Base-by-base conservation (phyloP, 768 basidiomycete species). In the Auriscalpium vulgare region DNA sequence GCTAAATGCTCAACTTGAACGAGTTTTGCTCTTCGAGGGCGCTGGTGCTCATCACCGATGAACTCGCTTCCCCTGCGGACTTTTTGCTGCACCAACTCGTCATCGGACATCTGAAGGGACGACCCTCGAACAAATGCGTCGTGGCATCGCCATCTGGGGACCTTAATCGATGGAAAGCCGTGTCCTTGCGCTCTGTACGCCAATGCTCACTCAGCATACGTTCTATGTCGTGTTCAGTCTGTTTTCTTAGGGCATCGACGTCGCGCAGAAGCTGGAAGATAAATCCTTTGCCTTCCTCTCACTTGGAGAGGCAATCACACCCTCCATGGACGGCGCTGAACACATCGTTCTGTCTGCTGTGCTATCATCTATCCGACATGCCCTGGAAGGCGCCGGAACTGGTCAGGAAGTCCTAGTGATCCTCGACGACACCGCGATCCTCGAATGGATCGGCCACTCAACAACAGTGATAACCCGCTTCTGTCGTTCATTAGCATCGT, bases 381-480 rank as follows among this genome's bases (percentile, higher is more conserved):
- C 64, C 8, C 52, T 64, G 29, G 29, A 29, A 29, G 29, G 5
- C 29, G 29, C 29, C 29, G 29, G 29, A 29, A 29, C 29, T 5
- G 29, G 29, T 29, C 29, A 29, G 29, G 29, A 29, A 29, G 29
- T 29, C 10, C 68, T 88, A 11, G 73, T 91, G 19, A 78, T 91
- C 46, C 63, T 91, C n/a, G 89, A 91, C 59, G 86, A 87, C 53
- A 71, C 88, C 45, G 68, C 84, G 0, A 73, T 78, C 43, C 74
- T 91, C 1, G 80, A 86, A 63, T 91, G 88, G 87, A 78, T 85
- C 16, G 89, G 88, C 2, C 71, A 80, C 55, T 66, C 81, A 2
- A 55, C 66, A 0, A 56, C 75, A 8, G 83, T 84, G 19, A 63
- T 90, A 38, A 69, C 68, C 16, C 77, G 82, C 7, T 82, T 90